A percentile compares a stretch with the other conserved stretches of the same genome.
These are phyloP conservation scores for Pythium folliculosum DNA, from an alignment of 352 stramenopile species.

Conservation along the genomic window DNA sequence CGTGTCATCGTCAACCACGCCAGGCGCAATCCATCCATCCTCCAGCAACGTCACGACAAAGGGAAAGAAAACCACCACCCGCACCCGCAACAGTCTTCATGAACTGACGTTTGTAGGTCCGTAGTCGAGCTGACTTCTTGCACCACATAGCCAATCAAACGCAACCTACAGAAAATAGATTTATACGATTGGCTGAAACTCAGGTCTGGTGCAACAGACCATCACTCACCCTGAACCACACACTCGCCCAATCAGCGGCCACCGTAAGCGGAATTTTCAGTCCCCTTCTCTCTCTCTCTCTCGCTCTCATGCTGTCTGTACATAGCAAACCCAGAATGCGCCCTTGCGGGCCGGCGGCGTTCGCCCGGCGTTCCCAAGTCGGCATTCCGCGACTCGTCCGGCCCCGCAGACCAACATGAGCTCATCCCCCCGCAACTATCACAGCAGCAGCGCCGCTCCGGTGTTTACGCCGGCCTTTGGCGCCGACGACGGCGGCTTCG, in stretches of 20 bases:
- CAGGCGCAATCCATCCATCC: not conserved
- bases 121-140: conserved; percentile 24
- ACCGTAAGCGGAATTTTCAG: conserved; percentile 39
- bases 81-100: not conserved
- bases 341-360: not conserved
- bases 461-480: conserved; percentile 29
- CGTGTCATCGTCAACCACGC: too few species aligned
- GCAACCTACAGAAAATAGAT: conserved; percentile 6
- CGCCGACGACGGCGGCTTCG: conserved; percentile 1
- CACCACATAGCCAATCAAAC: conserved; percentile 23
- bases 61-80: not conserved
- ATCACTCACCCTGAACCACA: conserved; percentile 29
- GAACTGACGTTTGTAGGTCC: not conserved
- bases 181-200: conserved; percentile 22
- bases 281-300: not conserved
- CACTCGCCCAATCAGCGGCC: conserved; percentile 35
- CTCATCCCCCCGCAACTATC: conserved; percentile 11
- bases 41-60: not conserved
- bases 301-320: not conserved
- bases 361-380: not conserved
- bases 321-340: conserved; percentile 21
- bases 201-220: conserved; percentile 21
- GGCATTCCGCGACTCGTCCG: conserved; percentile 23
- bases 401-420: conserved; percentile 16
- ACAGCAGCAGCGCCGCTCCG: conserved; percentile 6